Evolutionary conservation across 225 moss, liverwort and hornwort genomes (phyloP).

Genomic region (Anthoceros angustus): DNA sequence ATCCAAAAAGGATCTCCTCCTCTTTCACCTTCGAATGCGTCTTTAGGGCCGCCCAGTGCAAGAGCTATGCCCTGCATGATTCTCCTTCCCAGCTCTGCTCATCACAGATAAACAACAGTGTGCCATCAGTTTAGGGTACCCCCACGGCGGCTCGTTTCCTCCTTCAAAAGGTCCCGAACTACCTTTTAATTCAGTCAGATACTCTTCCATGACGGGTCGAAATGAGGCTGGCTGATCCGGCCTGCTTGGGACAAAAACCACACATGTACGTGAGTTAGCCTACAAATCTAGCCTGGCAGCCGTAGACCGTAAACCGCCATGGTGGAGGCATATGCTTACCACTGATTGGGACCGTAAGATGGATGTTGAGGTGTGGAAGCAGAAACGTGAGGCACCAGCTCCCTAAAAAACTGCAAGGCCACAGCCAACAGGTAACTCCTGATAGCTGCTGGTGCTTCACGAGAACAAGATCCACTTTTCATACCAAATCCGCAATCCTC

Average conservation of each 20-base stretch:
- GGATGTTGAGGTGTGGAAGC: slow-evolving; percentile 37
- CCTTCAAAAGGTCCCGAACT: background rate
- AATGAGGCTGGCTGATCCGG: slow-evolving; percentile 45
- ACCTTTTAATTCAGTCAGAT: slow-evolving; percentile 59
- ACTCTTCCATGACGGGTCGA: slow-evolving; percentile 45
- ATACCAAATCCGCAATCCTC: no score
- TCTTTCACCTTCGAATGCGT: slow-evolving; percentile 67
- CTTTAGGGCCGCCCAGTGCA: slow-evolving; percentile 66
- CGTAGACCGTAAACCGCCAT: background rate
- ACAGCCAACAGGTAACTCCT: no score
- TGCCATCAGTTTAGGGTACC: background rate
- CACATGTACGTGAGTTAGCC: background rate
- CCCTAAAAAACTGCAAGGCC: slow-evolving; percentile 48
- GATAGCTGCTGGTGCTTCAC: no score
- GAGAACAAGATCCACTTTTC: no score
- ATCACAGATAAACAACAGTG: background rate
- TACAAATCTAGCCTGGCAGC: background rate
- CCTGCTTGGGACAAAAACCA: slow-evolving; percentile 27
- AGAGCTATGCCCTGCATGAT: slow-evolving; percentile 82
- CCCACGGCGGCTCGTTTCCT: no score
- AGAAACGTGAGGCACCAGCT: slow-evolving; percentile 34
- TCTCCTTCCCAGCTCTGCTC: slow-evolving; percentile 48
- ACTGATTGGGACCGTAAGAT: slow-evolving; percentile 47
- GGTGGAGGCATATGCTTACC: slow-evolving; percentile 22
- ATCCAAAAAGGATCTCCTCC: slow-evolving; percentile 96